These are phyloP conservation scores for Sclerotinia nivalis DNA, from an alignment of 2,329 filamentous ascomycete genomes.

Conservation along the genomic window DNA sequence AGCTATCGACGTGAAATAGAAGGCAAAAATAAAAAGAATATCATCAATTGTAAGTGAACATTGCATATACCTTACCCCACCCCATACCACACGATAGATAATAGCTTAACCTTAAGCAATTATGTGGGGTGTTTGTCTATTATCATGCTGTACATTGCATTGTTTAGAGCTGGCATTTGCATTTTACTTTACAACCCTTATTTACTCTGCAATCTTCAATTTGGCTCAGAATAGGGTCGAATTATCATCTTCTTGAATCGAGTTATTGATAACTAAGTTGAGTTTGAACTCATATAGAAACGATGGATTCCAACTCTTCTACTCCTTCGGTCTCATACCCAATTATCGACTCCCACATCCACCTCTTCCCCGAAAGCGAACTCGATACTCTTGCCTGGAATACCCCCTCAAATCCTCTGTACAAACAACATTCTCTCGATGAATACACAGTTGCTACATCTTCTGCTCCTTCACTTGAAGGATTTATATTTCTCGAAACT, in stretches of 20 bases:
- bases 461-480: conserved; percentile 51
- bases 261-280: neutral
- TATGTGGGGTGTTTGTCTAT: neutral
- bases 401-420: conserved; percentile 56
- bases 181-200: neutral
- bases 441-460: conserved; percentile 39
- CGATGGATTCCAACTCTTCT: conserved; percentile 33
- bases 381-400: conserved; percentile 69
- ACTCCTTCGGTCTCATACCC: conserved; percentile 40
- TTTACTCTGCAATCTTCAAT: no score
- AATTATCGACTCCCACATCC: conserved; percentile 89
- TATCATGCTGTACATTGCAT: neutral
- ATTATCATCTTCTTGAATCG: neutral
- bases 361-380: conserved; percentile 76
- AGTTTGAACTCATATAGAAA: neutral
- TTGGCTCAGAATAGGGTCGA: neutral
- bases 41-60: neutral
- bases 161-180: neutral
- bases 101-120: neutral
- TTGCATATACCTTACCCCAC: neutral
- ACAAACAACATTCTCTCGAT: conserved; percentile 37
- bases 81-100: neutral
- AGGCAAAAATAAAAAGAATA: no score
- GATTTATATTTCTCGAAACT: conserved; percentile 82
- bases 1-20: neutral